Base-by-base conservation (phyloP, 192 early-diverging fungal genomes). In the Kickxella alabastrina region DNA sequence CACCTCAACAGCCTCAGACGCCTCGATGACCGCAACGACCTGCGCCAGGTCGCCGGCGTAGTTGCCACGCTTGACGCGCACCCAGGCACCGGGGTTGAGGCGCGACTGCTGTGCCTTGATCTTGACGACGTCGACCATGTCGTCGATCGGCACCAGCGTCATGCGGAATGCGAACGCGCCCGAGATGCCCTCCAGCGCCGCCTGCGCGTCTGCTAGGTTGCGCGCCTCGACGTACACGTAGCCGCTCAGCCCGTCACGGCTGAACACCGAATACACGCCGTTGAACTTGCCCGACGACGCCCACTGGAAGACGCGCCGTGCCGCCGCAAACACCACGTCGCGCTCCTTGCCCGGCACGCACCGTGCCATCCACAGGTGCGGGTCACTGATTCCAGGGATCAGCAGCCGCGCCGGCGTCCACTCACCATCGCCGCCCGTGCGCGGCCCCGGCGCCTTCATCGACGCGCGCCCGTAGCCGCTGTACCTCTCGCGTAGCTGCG, bases 41-140 rank as follows among this genome's bases (percentile, higher is more conserved):
- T 93, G 91, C 21, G 85, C 94, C 56, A 99, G 68, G 75, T 99
- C 97, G 34, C 90, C 92, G 6, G 83, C 84, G 57, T 95, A 97
- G 56, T 88, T 97, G 35, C 94, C 97, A 52, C 87, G 84, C 56
- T 87, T 88, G 35, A 96, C 82, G 31, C 92, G 82, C 23, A 92
- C 90, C 94, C 94, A 99, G 6, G 80, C 65, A 12, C 86, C 86
- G 10, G 47, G 75, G 45, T 83, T 85, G 35, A 78, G 50, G 34
- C 44, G 51, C n/a, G 57, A 15, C 37, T 80, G 70, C 39, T 81
- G 82, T 46, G 78, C 63, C 59, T 85, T 84, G 52, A 95, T 84
- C 29, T 77, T 83, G 32, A 99, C 81, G 28, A 87, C 86, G 43
- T 92, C 90, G 2, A 87, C 84, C 92, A 95, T 95, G 47, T 99